Base-by-base conservation (phyloP, 2,329 filamentous ascomycete species). In the Pseudonectria buxi region DNA sequence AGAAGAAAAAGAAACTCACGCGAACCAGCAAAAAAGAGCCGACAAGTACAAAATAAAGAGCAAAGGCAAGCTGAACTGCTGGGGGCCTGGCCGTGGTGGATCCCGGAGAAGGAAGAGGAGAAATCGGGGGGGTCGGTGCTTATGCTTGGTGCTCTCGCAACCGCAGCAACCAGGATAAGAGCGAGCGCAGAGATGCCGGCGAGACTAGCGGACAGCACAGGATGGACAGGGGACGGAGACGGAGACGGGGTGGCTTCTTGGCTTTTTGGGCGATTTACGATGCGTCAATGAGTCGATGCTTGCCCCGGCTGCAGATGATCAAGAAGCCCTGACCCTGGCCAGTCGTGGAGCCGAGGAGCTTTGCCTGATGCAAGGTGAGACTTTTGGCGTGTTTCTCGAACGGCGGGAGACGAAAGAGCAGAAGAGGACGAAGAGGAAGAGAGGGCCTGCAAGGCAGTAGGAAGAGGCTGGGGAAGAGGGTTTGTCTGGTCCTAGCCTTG, bases 111-210 rank as follows among this genome's bases (percentile, higher is more conserved):
- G 6, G 10, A 14, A 32, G 28, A 24, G 35, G 30, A 33, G 18
- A 14, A 32, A 30, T 25, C 12, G 26, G 25, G 15, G n/a, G 26
- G 28, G 12, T 30, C 12, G 30, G 32, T 32, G 35, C 38, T 28
- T 33, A 33, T 42, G 30, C 35, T 32, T 40, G 30, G 34, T 27
- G 36, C 27, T 34, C 32, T 44, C 40, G 50, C 50, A 49, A 49
- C 46, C 50, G 42, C 46, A 53, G 50, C 50, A 53, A 53, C 50
- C 45, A 44, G 28, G 28, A 14, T 14, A 6, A 11, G 14, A 12
- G 34, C 28, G 16, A 13, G 18, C 12, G 18, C 26, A 12, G 22
- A 18, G 27, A 13, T 30, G 39, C n/a, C n/a, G n/a, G n/a, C n/a
- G 22, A 11, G 28, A 30, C 10, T 15, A 13, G 22, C 18, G 18